Evolutionary conservation across 208 protist species (phyloP), one percentile per base, ranked within the genome.

Genomic region (Leishmania braziliensis): DNA sequence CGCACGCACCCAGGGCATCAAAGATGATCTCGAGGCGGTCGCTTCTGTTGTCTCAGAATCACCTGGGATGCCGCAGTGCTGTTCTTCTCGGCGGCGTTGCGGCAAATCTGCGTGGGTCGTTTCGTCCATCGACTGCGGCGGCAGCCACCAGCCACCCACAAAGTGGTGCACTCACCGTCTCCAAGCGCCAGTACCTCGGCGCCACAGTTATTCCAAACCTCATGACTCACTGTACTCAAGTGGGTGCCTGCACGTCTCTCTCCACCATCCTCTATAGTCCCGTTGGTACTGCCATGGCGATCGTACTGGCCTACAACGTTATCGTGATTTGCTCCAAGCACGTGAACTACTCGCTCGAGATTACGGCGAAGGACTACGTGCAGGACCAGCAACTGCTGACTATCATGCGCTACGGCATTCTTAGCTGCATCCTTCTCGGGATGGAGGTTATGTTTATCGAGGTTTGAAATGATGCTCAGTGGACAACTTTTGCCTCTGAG

Each of bases 351-450:
- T 90, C 91, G 6, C 89, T 97, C 79, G 94, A 97, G 80, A 89
- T 97, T 72, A 97, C 92, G 20, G 91, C 91, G 46, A 96, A 95
- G 85, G 94, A 97, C 72, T 97, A 97, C 87, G 92, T 97, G 81
- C 94, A 97, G 87, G 94, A 97, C 72, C 90, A 95, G 89, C 89
- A 95, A 75, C 88, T 96, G 60, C 89, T 95, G 76, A 85, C 90
- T 12, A 94, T 96, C 53, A 93, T 97, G 90, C 91, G 88, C 69
- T 97, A 97, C 80, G 92, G 91, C 56, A 95, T 97, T 54, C 84
- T 96, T 51, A 81, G 83, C 82, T 95, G 90, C 79, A 90, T 96
- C 51, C 87, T 97, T 29, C 85, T 97, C 10, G 89, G 90, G 12
- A 95, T 97, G 91, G 94, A 96, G 74, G 91, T 93, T 53, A 78